Evolutionary conservation across 371 early-diverging fungal genomes (phyloP).

Genomic region (Mortierella sp.): DNA sequence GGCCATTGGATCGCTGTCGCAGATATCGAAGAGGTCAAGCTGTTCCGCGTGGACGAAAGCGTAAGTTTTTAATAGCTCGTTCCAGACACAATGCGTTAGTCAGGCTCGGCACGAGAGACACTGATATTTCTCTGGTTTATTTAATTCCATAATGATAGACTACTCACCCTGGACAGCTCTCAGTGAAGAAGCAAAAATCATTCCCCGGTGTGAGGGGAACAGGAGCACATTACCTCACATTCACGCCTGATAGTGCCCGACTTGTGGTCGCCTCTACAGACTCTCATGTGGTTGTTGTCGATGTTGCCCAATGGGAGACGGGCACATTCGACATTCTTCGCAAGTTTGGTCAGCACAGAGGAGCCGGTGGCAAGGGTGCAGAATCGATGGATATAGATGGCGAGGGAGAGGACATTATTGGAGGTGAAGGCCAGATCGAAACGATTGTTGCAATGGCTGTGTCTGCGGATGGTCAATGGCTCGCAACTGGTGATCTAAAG

Average conservation of each 20-base stretch:
- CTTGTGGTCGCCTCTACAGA: slow-evolving; percentile 74
- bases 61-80: slow-evolving; percentile 55
- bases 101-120: no score
- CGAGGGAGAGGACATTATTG: slow-evolving; percentile 55
- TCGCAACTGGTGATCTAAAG: slow-evolving; percentile 82
- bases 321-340: slow-evolving; percentile 64
- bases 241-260: slow-evolving; percentile 78
- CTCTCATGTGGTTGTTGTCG: slow-evolving; percentile 71
- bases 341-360: slow-evolving; percentile 73
- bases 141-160: slow-evolving; percentile 11
- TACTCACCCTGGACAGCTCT: slow-evolving; percentile 58
- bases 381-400: slow-evolving; percentile 57
- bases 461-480: slow-evolving; percentile 83
- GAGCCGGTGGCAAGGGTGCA: slow-evolving; percentile 35
- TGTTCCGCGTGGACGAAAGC: slow-evolving; percentile 73
- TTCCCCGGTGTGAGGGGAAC: slow-evolving; percentile 58
- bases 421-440: slow-evolving; percentile 59
- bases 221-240: slow-evolving; percentile 72
- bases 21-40: slow-evolving; percentile 77
- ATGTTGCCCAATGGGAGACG: slow-evolving; percentile 67
- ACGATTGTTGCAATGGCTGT: slow-evolving; percentile 75
- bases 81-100: no score
- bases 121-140: neutral
- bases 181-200: slow-evolving; percentile 63
- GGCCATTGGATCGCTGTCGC: slow-evolving; percentile 89